Conservation (phyloP, 2,329 filamentous ascomycete genomes). For the Rhinocladiella similis region DNA sequence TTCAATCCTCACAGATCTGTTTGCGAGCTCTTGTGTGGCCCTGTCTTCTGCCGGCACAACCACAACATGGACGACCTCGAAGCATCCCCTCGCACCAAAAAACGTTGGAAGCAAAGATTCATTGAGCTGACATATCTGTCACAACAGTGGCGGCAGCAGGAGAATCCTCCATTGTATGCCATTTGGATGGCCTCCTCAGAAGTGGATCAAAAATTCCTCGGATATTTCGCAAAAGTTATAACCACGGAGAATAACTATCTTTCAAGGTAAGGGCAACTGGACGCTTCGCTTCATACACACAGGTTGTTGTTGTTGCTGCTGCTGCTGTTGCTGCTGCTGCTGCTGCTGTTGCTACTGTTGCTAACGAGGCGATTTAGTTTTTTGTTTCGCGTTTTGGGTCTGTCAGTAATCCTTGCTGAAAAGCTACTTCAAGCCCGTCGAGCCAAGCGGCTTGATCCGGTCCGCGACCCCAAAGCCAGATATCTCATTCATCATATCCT, state of each 20-base stretch:
- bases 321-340: too few species aligned
- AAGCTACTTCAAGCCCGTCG: slow-evolving; percentile 82
- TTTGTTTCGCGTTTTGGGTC: slow-evolving; percentile 86
- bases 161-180: slow-evolving; percentile 34
- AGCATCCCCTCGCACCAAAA: slow-evolving; percentile 1
- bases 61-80: slow-evolving; percentile 10
- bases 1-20: background rate
- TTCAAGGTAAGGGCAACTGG: slow-evolving; percentile 50
- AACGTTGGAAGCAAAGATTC: slow-evolving; percentile 22
- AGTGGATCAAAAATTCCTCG: slow-evolving; percentile 96
- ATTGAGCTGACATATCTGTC: slow-evolving; percentile 35
- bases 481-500: slow-evolving; percentile 88
- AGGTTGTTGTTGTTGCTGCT: background rate
- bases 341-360: background rate
- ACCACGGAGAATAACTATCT: slow-evolving; percentile 76
- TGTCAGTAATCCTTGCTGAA: slow-evolving; percentile 83
- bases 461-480: slow-evolving; percentile 69
- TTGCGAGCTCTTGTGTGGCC: background rate
- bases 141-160: slow-evolving; percentile 33
- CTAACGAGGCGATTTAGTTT: slow-evolving; percentile 45
- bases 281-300: background rate
- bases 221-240: slow-evolving; percentile 79
- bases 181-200: slow-evolving; percentile 87
- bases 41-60: background rate
- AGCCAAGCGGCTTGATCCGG: slow-evolving; percentile 75